Evolutionary conservation across 441 rosid genomes (phyloP), one percentile per base, ranked within the genome.

Genomic region (Croton laevigatus): DNA sequence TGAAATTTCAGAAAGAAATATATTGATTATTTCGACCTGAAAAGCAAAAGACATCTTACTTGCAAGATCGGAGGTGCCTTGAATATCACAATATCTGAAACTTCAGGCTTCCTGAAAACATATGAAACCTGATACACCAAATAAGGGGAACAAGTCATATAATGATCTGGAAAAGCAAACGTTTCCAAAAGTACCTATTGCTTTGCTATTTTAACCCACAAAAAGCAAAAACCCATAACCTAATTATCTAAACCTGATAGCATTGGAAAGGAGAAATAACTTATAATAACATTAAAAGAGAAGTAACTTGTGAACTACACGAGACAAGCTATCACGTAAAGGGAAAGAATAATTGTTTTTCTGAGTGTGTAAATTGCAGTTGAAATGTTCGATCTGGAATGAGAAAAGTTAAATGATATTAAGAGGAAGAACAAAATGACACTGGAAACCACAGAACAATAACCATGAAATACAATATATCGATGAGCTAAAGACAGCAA

Each of bases 61-160:
- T 89, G 98, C 76, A 93, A 90, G 68, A 85, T 86, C 4, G 92
- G 90, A 51, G 99, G 97, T 62, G 97, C 93, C 80, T 88, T 93
- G 75, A 93, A 95, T 70, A 93, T 91, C 46, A 95, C 97, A 19
- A 93, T 88, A 76, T 95, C 98, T 58, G 94, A 85, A 61, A 92
- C 86, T 81, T 97, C 93, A 8, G 98, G 99, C 88, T 91, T 85
- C 78, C 97, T 89, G 82, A 93, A 93, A 69, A 81, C 71, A 85
- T 86, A 91, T 3, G 97, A 76, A 69, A 93, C 92, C 99, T 95
- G 85, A 62, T 19, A 79, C 60, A 70, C 38, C 73, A 75, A 57
- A 64, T 12, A 59, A 3, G 32, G 22, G 45, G 38, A 42, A 27
- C 32, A 38, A 64, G 68, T 52, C 32, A 63, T 23, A 67, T 68